Conservation (phyloP, 495 filamentous ascomycete species). For the Neurospora sublineolata region DNA sequence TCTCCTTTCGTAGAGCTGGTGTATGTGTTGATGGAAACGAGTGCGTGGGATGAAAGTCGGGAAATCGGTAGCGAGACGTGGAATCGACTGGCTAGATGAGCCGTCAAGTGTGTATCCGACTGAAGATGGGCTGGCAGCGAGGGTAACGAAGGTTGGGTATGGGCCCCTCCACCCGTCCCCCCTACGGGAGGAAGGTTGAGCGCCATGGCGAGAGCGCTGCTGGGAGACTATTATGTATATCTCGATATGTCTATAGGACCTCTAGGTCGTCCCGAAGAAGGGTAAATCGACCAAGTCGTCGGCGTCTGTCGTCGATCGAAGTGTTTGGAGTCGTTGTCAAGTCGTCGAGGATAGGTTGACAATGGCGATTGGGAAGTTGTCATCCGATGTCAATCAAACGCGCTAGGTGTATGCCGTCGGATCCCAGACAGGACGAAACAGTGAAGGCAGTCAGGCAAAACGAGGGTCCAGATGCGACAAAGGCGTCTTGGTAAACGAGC, state of each 20-base stretch:
- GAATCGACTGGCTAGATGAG: constrained; percentile 90
- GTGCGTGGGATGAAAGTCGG: constrained; percentile 76
- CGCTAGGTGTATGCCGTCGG: background rate
- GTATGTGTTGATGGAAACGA: constrained; percentile 88
- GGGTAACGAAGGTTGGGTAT: constrained; percentile 82
- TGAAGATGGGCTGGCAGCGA: constrained; percentile 83
- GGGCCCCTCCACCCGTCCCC: constrained; percentile 46
- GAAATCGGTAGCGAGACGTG: constrained; percentile 82
- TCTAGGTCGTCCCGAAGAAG: background rate
- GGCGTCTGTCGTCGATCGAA: background rate
- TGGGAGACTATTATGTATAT: constrained; percentile 3
- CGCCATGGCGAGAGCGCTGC: constrained; percentile 24
- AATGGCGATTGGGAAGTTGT: background rate
- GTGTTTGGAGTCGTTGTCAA: background rate
- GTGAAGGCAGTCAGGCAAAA: constrained; percentile 10
- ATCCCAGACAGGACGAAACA: background rate
- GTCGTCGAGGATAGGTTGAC: background rate
- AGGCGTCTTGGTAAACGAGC: constrained; percentile 17
- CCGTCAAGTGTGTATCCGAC: constrained; percentile 91
- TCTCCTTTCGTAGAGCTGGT: constrained; percentile 79
- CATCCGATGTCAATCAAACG: background rate
- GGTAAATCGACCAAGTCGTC: background rate
- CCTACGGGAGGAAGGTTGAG: constrained; percentile 31
- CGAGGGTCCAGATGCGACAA: constrained; percentile 22
- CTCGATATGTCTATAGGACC: background rate